Evolutionary conservation across 139 green algal species (phyloP).

Genomic region (Raphidocelis subcapitata): DNA sequence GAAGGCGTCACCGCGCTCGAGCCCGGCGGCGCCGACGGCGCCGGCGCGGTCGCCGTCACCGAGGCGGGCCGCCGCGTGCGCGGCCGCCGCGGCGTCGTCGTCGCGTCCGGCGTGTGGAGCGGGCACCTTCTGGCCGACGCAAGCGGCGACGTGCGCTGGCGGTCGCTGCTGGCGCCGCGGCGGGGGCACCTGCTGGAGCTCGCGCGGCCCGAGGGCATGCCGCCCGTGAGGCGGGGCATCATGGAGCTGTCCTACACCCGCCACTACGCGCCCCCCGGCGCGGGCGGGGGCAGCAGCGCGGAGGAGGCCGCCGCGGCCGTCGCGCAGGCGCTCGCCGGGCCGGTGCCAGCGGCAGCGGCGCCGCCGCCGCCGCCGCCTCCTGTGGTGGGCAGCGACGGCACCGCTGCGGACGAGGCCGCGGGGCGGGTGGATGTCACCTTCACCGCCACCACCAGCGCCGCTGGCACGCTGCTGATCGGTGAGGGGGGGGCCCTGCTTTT

Average conservation of each 20-base stretch:
- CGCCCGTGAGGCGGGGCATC: constrained; percentile 45
- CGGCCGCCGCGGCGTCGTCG: constrained; percentile 42
- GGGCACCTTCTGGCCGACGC: constrained; percentile 38
- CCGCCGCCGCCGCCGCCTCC: too few relatives aligned
- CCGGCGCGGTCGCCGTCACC: constrained; percentile 3
- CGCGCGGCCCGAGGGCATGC: constrained; percentile 41
- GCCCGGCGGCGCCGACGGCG: not conserved
- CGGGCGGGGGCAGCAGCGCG: not conserved
- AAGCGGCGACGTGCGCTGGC: constrained; percentile 42
- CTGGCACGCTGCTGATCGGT: constrained; percentile 60
- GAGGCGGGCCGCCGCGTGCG: constrained; percentile 26
- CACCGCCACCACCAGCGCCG: constrained; percentile 68
- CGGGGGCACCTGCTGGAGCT: constrained; percentile 69
- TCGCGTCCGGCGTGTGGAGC: constrained; percentile 72
- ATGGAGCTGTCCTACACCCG: constrained; percentile 77
- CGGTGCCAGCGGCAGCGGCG: not conserved
- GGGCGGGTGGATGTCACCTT: constrained; percentile 65
- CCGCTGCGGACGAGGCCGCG: not conserved
- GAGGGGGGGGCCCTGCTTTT: too few relatives aligned
- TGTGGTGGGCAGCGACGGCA: too few relatives aligned
- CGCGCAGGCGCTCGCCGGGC: not conserved
- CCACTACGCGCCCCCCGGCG: constrained; percentile 26
- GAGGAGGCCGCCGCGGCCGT: not conserved
- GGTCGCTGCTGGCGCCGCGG: constrained; percentile 49
- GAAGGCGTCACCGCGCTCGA: constrained; percentile 24